These are phyloP conservation scores for Friedmanniomyces simplex DNA, from an alignment of 495 filamentous ascomycete genomes.

Conservation along the genomic window DNA sequence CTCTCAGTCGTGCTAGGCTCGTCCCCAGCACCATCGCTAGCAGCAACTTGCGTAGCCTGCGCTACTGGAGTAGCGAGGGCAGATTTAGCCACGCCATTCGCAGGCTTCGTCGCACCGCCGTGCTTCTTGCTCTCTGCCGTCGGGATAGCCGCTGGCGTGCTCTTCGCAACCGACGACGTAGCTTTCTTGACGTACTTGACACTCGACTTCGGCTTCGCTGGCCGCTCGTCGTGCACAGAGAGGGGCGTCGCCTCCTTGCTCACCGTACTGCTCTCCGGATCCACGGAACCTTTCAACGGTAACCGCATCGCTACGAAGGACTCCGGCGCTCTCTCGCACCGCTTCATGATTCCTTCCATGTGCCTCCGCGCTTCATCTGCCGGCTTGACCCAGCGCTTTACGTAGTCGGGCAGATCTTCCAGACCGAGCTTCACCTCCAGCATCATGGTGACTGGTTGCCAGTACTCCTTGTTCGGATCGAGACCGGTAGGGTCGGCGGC, in stretches of 20 bases:
- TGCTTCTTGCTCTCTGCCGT: slow-evolving; percentile 6
- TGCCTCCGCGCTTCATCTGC: slow-evolving; percentile 67
- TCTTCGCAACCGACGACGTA: not conserved
- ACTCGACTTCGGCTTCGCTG: slow-evolving; percentile 5
- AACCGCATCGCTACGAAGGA: slow-evolving; percentile 29
- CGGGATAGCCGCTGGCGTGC: too few species aligned
- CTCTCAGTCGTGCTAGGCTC: slow-evolving; percentile 5
- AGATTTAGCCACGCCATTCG: not conserved
- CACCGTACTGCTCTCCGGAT: not conserved
- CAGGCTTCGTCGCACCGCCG: not conserved
- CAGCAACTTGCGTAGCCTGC: not conserved
- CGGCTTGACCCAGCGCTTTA: slow-evolving; percentile 69
- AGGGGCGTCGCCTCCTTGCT: slow-evolving; percentile 5
- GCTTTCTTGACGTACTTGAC: slow-evolving; percentile 16
- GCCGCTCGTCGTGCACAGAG: not conserved
- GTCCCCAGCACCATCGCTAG: not conserved
- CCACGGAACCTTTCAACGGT: slow-evolving; percentile 17
- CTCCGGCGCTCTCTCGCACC: slow-evolving; percentile 28
- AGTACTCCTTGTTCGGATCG: slow-evolving; percentile 59
- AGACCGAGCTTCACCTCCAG: slow-evolving; percentile 58
- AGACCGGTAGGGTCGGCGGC: slow-evolving; percentile 6
- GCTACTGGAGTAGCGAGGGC: not conserved
- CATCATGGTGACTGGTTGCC: slow-evolving; percentile 66
- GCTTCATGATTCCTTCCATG: slow-evolving; percentile 40
- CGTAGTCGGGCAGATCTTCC: slow-evolving; percentile 55